A percentile compares a stretch with the other conserved stretches of the same genome.
Conservation (phyloP, 805 yeast genomes). For the Wickerhamomyces bisporus region DNA sequence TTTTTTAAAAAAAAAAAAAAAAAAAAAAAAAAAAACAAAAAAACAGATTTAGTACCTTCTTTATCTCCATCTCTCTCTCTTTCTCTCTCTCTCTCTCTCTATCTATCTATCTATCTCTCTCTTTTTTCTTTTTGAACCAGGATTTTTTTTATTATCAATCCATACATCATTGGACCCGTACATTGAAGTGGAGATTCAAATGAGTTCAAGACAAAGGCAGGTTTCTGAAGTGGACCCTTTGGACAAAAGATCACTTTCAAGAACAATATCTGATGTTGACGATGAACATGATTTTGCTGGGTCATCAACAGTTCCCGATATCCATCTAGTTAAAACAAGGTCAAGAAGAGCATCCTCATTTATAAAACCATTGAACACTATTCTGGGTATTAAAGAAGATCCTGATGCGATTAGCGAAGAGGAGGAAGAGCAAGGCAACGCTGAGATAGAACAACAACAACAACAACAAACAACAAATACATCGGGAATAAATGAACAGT, state of each 20-base stretch:
- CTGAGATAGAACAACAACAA: not conserved
- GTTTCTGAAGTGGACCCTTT: constrained; percentile 2
- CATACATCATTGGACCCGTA: too few relatives aligned
- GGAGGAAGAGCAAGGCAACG: not conserved
- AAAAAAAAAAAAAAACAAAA: too few relatives aligned
- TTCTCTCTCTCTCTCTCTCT: too few relatives aligned
- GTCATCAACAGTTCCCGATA: not conserved
- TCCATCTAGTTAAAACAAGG: not conserved
- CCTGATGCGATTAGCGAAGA: not conserved
- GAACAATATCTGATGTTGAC: not conserved
- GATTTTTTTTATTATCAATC: too few relatives aligned
- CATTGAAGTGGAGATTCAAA: too few relatives aligned
- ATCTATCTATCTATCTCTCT: too few relatives aligned
- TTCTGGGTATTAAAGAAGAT: not conserved
- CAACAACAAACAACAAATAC: too few relatives aligned
- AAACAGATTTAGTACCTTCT: too few relatives aligned
- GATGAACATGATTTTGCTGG: constrained; percentile 1
- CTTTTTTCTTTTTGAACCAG: too few relatives aligned
- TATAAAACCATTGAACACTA: not conserved
- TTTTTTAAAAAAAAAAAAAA: too few relatives aligned
- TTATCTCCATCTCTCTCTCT: too few relatives aligned
- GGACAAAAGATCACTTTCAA: not conserved
- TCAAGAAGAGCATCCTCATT: constrained; percentile 1
- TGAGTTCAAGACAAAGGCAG: not conserved
- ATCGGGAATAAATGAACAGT: not conserved